Base-by-base conservation (phyloP, 768 basidiomycete species). In the Agrocybe pediades region DNA sequence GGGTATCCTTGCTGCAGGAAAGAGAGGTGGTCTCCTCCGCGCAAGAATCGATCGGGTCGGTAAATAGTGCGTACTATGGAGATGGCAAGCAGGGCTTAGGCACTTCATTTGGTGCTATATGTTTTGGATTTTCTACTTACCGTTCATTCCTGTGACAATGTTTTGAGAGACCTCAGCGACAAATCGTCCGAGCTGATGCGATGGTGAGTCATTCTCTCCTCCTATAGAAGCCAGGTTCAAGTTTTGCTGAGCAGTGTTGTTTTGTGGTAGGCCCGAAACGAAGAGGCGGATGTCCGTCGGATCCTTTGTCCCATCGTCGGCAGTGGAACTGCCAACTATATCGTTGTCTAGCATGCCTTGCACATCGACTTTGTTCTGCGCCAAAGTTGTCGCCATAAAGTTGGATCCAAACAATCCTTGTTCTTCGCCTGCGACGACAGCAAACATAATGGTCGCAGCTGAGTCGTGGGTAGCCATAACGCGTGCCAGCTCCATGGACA, bases 261-360 rank as follows among this genome's bases (percentile, higher is more conserved):
- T 70, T 2, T 74, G 64, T 0, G 81, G 81, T 27, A 84, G 75
- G 7, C 81, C 81, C 41, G 78, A 73, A 3, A 73, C 71, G 57
- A 81, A 84, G 71, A 84, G 74, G 3, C 81, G 71, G 57, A 83
- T 76, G 54, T 74, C 74, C 57, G 75, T 74, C 6, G 78, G 75
- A 52, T 81, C 79, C 20, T 59, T 63, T 16, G 71, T 69, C 2
- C 77, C 76, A 39, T 80, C 75, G 57, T 82, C 80, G 8, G 65
- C 79, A 44, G 74, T 78, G 9, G 79, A 72, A 45, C 77, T 77
- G 1, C 81, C 81, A 6, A 83, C 79, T 55, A 83, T 82, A 58
- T 83, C 82, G 58, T 83, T 83, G 58, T 81, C 74, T 49, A 82
- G 66, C 81, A 82, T 82, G 17, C 79, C 81, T 60, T 84, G 80